A percentile compares a stretch with the other conserved stretches of the same genome.
phyloP scores from a whole-genome alignment of 352 stramenopile genomes.

The Aphanomyces euteiches region DNA sequence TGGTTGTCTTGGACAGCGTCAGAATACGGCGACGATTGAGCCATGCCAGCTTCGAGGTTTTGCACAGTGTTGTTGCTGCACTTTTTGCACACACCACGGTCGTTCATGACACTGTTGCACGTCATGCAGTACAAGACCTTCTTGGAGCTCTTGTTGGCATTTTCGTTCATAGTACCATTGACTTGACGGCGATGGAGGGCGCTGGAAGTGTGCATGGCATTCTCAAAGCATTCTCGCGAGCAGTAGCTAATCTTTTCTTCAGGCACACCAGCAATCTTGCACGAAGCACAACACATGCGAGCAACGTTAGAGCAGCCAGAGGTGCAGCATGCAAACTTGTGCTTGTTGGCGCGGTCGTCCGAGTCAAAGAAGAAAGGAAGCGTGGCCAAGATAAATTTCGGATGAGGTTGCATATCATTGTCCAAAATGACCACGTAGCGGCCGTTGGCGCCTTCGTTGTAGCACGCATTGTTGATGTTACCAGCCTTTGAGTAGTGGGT shows the following conservation, averaged over 20 bases:
- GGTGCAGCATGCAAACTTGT: conserved; percentile 74
- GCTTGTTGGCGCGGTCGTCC: conserved; percentile 69
- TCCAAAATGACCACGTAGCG: conserved; percentile 78
- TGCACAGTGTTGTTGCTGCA: conserved; percentile 57
- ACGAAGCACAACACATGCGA: conserved; percentile 82
- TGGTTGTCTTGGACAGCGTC: conserved; percentile 75
- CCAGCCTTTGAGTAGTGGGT: conserved; percentile 81
- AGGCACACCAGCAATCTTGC: conserved; percentile 77
- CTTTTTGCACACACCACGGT: conserved; percentile 70
- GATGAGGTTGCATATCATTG: conserved; percentile 82
- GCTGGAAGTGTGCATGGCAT: conserved; percentile 69
- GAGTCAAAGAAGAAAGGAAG: conserved; percentile 86
- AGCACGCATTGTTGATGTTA: conserved; percentile 88
- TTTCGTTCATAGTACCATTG: conserved; percentile 75
- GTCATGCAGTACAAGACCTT: conserved; percentile 72
- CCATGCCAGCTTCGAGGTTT: conserved; percentile 43
- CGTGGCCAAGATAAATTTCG: conserved; percentile 77
- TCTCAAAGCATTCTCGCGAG: conserved; percentile 85
- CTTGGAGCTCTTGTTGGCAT: conserved; percentile 45
- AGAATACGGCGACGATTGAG: conserved; percentile 62
- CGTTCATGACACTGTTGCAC: conserved; percentile 66
- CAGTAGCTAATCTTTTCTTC: conserved; percentile 84
- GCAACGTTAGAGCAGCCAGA: conserved; percentile 73
- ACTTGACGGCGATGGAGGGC: conserved; percentile 77
- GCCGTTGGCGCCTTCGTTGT: conserved; percentile 80